phyloP scores from a whole-genome alignment of 176 grass and related monocot species.

The Pontederia crassipes region DNA sequence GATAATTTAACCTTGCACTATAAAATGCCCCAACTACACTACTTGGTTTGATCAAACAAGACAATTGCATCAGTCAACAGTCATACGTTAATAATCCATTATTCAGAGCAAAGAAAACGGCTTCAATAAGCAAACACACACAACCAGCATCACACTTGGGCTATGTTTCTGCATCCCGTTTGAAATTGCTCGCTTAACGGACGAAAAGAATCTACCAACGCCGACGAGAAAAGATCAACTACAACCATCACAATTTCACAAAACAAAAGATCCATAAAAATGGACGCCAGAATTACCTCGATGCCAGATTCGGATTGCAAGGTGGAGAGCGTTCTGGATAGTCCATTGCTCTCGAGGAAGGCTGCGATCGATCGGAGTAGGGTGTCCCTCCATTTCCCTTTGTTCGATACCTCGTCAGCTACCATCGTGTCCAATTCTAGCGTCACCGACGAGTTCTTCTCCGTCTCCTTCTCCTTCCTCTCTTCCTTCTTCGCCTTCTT shows the following conservation, averaged over 20 bases:
- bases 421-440: neutral
- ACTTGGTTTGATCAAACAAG: no score
- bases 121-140: no score
- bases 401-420: neutral
- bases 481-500: slow-evolving; percentile 31
- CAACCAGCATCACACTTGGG: no score
- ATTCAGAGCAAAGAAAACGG: no score
- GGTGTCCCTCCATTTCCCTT: slow-evolving; percentile 9
- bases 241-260: no score
- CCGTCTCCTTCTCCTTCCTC: slow-evolving; percentile 37
- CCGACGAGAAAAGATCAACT: neutral
- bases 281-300: slow-evolving; percentile 28
- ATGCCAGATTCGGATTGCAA: slow-evolving; percentile 54
- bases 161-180: no score
- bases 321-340: slow-evolving; percentile 44
- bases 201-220: no score
- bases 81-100: no score
- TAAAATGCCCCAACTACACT: no score
- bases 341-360: slow-evolving; percentile 55
- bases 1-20: no score
- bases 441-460: slow-evolving; percentile 14
- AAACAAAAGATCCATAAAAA: neutral
- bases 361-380: slow-evolving; percentile 58
- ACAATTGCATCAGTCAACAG: no score
- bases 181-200: no score